Evolutionary conservation across 257 asterid species (phyloP).

Genomic region (Salvia rosmarinus): DNA sequence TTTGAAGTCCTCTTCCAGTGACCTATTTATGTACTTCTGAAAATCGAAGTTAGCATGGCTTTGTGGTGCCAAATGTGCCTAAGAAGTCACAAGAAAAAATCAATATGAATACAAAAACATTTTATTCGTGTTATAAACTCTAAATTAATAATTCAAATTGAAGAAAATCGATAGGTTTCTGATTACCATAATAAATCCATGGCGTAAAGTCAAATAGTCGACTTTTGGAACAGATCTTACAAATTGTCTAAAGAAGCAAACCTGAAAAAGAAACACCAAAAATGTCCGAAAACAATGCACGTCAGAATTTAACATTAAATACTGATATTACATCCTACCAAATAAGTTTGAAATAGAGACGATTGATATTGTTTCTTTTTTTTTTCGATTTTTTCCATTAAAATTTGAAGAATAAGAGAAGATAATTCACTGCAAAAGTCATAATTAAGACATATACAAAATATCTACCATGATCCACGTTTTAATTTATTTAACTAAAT

Average conservation of each 20-base stretch:
- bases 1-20: slow-evolving; percentile 91
- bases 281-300: neutral
- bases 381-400: too few species aligned
- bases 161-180: neutral
- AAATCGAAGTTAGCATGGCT: slow-evolving; percentile 76
- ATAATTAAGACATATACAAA: too few species aligned
- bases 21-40: slow-evolving; percentile 80
- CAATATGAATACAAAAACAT: neutral
- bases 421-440: too few species aligned
- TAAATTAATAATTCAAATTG: neutral
- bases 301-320: slow-evolving; percentile 26
- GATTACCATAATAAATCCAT: slow-evolving; percentile 80
- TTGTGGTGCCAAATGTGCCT: slow-evolving; percentile 97
- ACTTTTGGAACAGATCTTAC: slow-evolving; percentile 86
- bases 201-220: slow-evolving; percentile 79
- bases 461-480: too few species aligned
- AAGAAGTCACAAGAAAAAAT: neutral
- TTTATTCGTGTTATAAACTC: neutral
- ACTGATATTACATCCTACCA: too few species aligned
- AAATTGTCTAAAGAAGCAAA: slow-evolving; percentile 86
- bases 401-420: too few species aligned
- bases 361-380: too few species aligned
- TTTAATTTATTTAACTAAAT: too few species aligned
- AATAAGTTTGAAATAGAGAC: neutral
- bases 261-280: slow-evolving; percentile 44